A percentile compares a stretch with the other conserved stretches of the same genome.
Conservation (phyloP, 768 basidiomycete genomes). For the Suillus decipiens region DNA sequence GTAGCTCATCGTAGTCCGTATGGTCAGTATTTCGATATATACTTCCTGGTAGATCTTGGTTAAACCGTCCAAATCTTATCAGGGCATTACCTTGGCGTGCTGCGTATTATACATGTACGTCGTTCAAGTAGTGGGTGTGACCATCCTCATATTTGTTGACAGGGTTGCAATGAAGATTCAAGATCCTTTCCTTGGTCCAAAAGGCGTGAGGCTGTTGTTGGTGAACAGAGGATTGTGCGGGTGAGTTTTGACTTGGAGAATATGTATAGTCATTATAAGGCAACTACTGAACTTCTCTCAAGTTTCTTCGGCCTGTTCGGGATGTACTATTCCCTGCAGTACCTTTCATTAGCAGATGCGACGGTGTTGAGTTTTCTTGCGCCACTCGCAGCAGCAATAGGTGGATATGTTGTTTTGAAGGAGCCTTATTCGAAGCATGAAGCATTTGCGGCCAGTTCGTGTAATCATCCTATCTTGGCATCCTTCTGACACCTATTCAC, state of each 20-base stretch:
- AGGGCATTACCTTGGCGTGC: slow-evolving; percentile 55
- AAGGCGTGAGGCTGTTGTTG: slow-evolving; percentile 61
- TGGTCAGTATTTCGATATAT: slow-evolving; percentile 41
- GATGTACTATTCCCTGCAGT: slow-evolving; percentile 70
- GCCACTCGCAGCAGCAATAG: slow-evolving; percentile 64
- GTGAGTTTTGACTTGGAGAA: slow-evolving; percentile 35
- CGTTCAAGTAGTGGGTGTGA: neutral
- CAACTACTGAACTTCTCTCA: neutral
- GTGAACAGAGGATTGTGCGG: slow-evolving; percentile 64
- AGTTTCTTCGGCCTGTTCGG: slow-evolving; percentile 76
- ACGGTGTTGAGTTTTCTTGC: slow-evolving; percentile 75
- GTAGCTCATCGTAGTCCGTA: slow-evolving; percentile 57
- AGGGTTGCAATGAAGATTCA: slow-evolving; percentile 44
- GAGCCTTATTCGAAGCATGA: slow-evolving; percentile 60
- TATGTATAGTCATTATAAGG: neutral
- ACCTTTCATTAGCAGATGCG: slow-evolving; percentile 77
- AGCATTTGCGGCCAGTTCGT: slow-evolving; percentile 52
- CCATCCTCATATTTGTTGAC: neutral
- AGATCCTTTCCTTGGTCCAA: slow-evolving; percentile 70
- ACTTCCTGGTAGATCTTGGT: neutral
- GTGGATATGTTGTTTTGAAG: slow-evolving; percentile 61
- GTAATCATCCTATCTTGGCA: neutral
- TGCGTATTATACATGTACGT: slow-evolving; percentile 54
- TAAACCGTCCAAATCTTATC: slow-evolving; percentile 1
- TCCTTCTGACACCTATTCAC: neutral